Evolutionary conservation across 116 monocot genomes (phyloP).

Genomic region (Cymodocea nodosa): DNA sequence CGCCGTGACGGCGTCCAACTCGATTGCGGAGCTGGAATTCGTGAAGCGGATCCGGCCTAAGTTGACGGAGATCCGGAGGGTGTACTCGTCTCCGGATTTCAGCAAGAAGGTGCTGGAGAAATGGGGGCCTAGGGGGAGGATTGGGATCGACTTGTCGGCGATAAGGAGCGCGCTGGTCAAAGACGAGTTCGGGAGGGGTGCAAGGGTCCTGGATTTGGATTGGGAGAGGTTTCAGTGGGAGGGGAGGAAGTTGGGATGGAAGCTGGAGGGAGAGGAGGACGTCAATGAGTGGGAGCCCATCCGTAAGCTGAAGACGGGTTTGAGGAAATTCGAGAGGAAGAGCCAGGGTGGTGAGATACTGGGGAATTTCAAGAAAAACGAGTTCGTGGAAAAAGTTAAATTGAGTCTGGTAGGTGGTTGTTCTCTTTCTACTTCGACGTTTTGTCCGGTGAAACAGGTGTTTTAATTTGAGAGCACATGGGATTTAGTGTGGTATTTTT

Average conservation of each 20-base stretch:
- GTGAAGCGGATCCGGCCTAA: conserved; percentile 80
- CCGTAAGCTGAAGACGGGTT: conserved; percentile 44
- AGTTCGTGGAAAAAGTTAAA: conserved; percentile 82
- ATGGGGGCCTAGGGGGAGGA: conserved; percentile 36
- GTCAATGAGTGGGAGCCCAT: conserved; percentile 77
- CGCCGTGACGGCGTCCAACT: conserved; percentile 8
- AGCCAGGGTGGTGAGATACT: conserved; percentile 51
- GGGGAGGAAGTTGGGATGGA: conserved; percentile 34
- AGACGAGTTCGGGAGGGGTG: conserved; percentile 30
- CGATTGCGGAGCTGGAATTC: conserved; percentile 67
- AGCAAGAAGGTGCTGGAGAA: conserved; percentile 55
- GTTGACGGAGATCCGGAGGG: conserved; percentile 65
- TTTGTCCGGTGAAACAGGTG: too few species aligned
- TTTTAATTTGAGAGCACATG: too few species aligned
- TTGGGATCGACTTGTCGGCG: conserved; percentile 45
- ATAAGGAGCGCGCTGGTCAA: conserved; percentile 45
- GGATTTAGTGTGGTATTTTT: too few species aligned
- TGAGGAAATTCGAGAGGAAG: conserved; percentile 78
- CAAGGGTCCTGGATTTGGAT: conserved; percentile 22
- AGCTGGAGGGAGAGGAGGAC: conserved; percentile 35
- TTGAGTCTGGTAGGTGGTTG: conserved; percentile 47
- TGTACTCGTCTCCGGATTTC: conserved; percentile 75
- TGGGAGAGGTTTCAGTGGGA: conserved; percentile 6
- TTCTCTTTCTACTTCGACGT: background rate
- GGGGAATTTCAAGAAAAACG: conserved; percentile 37